Conservation (phyloP, 2,329 filamentous ascomycete species). For the Pseudogymnoascus sp. region DNA sequence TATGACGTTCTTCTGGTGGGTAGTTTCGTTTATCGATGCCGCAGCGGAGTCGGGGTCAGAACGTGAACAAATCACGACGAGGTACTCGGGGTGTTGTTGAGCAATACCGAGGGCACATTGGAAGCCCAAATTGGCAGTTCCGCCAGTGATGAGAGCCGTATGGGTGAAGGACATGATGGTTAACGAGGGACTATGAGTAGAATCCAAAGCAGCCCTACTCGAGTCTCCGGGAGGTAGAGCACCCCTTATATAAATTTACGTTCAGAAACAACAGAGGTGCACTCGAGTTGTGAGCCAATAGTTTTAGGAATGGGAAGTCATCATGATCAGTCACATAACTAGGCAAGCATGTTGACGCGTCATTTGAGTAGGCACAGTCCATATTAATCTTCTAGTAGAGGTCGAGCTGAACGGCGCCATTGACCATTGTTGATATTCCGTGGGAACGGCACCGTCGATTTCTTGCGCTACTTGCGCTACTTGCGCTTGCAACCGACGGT, state of each 20-base stretch:
- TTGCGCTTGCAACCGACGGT: not conserved
- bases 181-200: not conserved
- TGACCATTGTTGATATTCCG: not conserved
- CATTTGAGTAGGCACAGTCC: not conserved
- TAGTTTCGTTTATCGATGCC: slow-evolving; percentile 35
- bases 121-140: slow-evolving; percentile 39
- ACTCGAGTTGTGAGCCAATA: not conserved
- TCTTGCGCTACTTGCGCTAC: not conserved
- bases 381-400: not conserved
- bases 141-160: slow-evolving; percentile 39
- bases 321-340: not conserved
- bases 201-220: not conserved
- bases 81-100: slow-evolving; percentile 33
- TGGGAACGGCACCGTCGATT: slow-evolving; percentile 5
- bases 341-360: not conserved
- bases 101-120: slow-evolving; percentile 36
- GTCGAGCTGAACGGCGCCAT: not conserved
- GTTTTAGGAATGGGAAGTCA: not conserved
- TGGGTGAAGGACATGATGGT: slow-evolving; percentile 17
- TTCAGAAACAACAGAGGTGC: not conserved
- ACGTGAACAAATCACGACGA: slow-evolving; percentile 38
- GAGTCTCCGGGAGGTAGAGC: not conserved
- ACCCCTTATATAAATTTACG: not conserved
- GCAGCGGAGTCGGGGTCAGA: slow-evolving; percentile 37
- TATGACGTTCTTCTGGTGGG: slow-evolving; percentile 34